Conservation (phyloP, 2,329 filamentous ascomycete genomes). For the Fusarium buharicum region DNA sequence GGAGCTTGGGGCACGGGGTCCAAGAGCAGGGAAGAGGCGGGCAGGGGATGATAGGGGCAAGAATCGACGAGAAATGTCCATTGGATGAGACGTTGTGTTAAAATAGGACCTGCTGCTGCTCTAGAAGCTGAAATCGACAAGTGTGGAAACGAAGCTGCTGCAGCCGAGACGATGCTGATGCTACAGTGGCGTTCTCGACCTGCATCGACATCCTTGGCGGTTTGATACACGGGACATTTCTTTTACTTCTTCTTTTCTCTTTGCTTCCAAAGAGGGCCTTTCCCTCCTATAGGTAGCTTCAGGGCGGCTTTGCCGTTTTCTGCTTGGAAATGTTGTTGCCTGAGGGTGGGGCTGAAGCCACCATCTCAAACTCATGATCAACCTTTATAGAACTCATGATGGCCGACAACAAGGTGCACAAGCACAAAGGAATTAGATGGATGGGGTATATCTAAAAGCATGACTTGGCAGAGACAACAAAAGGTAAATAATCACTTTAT, state of each 20-base stretch:
- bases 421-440: not conserved
- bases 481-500: not conserved
- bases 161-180: conserved; percentile 5
- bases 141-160: not conserved
- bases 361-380: conserved; percentile 33
- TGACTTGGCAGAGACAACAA: conserved; percentile 4
- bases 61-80: not conserved
- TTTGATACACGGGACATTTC: not conserved
- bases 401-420: not conserved
- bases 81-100: not conserved
- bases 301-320: conserved; percentile 11
- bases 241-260: conserved; percentile 8
- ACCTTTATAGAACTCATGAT: conserved; percentile 35
- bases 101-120: conserved; percentile 2
- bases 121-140: conserved; percentile 26
- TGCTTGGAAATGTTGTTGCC: conserved; percentile 39
- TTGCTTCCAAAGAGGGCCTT: not conserved
- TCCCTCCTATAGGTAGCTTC: not conserved
- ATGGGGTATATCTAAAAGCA: conserved; percentile 7
- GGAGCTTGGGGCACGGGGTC: conserved; percentile 25
- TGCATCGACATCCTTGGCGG: not conserved
- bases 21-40: conserved; percentile 20
- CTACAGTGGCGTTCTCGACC: conserved; percentile 20
- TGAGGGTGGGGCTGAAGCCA: conserved; percentile 30
- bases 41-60: not conserved